Evolutionary conservation across 2,329 filamentous ascomycete species (phyloP).

Genomic region (Leptographium wingfieldii): DNA sequence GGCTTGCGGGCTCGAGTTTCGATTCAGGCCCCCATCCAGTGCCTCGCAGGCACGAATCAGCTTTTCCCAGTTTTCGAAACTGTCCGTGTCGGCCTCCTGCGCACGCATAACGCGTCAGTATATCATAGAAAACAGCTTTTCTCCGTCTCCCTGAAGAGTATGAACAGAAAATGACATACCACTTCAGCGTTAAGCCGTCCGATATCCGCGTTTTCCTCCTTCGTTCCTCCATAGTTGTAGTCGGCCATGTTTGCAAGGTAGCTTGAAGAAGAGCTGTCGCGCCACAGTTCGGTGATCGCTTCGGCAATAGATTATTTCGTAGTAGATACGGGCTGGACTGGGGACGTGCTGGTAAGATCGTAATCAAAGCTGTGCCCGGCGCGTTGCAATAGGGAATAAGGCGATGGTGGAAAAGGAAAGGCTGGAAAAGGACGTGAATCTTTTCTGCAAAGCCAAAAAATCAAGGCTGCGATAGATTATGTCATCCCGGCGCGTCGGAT

Average conservation of each 20-base stretch:
- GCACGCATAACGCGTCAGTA: not conserved
- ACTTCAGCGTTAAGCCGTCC: constrained; percentile 66
- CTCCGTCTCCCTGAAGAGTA: not conserved
- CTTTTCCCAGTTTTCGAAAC: constrained; percentile 91
- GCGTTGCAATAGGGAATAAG: not conserved
- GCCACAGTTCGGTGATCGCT: not conserved
- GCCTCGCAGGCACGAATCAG: constrained; percentile 70
- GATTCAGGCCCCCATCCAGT: constrained; percentile 85
- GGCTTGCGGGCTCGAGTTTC: constrained; percentile 90
- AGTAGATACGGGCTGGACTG: no score
- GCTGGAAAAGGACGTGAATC: not conserved
- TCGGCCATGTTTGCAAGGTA: constrained; percentile 45
- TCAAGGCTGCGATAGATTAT: not conserved
- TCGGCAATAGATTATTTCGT: not conserved
- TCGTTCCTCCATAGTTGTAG: constrained; percentile 59
- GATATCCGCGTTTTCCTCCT: constrained; percentile 73
- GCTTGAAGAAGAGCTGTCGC: no score
- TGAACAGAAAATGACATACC: constrained; percentile 38
- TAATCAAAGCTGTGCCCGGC: not conserved
- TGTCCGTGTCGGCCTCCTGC: constrained; percentile 63
- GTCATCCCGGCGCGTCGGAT: not conserved
- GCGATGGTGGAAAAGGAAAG: not conserved
- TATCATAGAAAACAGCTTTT: not conserved
- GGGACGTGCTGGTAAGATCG: no score
- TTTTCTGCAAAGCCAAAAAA: no score